Evolutionary conservation across 352 stramenopile genomes (phyloP).

Genomic region (Pythium biforme): DNA sequence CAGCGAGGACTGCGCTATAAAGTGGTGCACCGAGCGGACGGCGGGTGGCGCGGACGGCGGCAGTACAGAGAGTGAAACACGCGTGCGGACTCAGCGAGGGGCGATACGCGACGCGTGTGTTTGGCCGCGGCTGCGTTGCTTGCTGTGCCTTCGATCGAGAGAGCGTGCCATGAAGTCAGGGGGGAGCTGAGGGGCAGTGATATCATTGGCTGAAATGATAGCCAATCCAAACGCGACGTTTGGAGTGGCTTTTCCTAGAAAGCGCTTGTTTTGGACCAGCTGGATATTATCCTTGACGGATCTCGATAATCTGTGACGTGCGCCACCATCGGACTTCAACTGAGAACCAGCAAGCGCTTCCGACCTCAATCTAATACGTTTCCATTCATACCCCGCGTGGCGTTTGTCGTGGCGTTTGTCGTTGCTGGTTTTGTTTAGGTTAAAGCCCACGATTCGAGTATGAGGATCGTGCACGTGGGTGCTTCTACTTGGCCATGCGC

Average conservation of each 20-base stretch:
- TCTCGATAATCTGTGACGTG: slow-evolving; percentile 22
- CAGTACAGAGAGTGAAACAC: not conserved
- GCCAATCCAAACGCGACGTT: slow-evolving; percentile 21
- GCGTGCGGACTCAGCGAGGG: too few relatives aligned
- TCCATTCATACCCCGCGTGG: too few relatives aligned
- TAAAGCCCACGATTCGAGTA: too few relatives aligned
- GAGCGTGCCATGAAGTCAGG: slow-evolving; percentile 15
- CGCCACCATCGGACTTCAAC: not conserved
- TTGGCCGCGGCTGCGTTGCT: not conserved
- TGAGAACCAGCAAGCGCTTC: too few relatives aligned
- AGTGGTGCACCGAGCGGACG: too few relatives aligned
- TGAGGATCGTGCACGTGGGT: not conserved
- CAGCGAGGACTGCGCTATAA: not conserved
- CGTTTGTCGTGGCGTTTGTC: too few relatives aligned
- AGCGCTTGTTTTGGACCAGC: slow-evolving; percentile 6
- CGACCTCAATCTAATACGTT: too few relatives aligned
- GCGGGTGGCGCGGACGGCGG: too few relatives aligned
- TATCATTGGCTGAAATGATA: slow-evolving; percentile 22
- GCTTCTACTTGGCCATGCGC: slow-evolving; percentile 55
- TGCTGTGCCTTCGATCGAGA: not conserved
- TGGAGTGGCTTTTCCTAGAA: slow-evolving; percentile 6
- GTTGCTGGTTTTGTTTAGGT: too few relatives aligned
- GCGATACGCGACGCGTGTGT: too few relatives aligned
- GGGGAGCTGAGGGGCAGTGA: slow-evolving; percentile 1
- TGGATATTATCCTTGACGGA: not conserved